Evolutionary conservation across 148 eudicot genomes (phyloP), one percentile per base, ranked within the genome.

Genomic region (Diospyros kaki): DNA sequence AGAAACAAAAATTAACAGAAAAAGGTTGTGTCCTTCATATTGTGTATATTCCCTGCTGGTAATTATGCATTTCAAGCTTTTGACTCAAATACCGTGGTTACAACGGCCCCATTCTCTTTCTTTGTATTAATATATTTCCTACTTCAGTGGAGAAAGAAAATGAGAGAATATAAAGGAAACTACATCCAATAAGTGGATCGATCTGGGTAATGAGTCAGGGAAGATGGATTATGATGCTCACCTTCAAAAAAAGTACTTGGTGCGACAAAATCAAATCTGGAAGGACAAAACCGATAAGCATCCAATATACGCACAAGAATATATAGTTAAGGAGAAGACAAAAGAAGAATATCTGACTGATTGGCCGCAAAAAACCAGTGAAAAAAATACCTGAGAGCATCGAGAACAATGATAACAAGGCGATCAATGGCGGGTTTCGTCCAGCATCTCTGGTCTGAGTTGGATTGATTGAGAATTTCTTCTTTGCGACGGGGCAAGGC

Each of bases 201-300:
- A 28, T 28, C 28, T 28, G 28, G 28, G 28, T 28, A 28, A 28
- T 28, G 0, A 46, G 17, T 46, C 70, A 67, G 46, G 44, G 51
- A 50, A 42, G 69, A 66, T 42, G 45, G 45, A 66, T 45, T 12
- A 64, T 64, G 65, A 60, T 45, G 78, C 88, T 78, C 75, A 85
- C 98, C 99, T 84, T 86, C 69, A 64, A 90, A 94, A 77, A 94
- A 91, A 68, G 95, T 79, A 83, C 98, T 94, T 3, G 98, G 98
- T 58, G 98, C 97, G 3, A 91, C 97, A 73, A 94, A 94, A 87
- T 94, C 98, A 75, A 90, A 90, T 86, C 97, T 92, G 85, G 9
- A 28, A 72, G 15, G 1, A 64, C 54, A 28, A 43, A 55, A 28
- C 28, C 28, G 28, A 28, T 28, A 28, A 28, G 28, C 28, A 28